Base-by-base conservation (phyloP, 257 asterid genomes). In the Plantago ovata region DNA sequence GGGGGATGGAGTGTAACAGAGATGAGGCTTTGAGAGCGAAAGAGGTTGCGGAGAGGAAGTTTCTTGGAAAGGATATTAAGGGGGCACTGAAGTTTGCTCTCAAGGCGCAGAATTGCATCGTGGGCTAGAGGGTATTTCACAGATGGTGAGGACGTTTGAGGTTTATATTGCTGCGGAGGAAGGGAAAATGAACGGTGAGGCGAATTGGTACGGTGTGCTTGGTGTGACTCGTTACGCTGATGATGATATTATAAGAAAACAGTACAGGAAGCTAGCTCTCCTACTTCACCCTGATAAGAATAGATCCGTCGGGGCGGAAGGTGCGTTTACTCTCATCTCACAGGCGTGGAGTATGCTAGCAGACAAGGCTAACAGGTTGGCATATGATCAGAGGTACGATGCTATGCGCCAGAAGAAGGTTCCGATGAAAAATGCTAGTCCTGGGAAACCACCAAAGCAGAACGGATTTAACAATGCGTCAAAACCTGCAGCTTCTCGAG, bases 201-300 rank as follows among this genome's bases (percentile, higher is more conserved):
- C 75, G 12, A 81, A 86, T 64, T 83, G 87, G 85, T 86, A 86
- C 36, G 85, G 86, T 39, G 85, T 81, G 58, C 89, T 86, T 16
- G 93, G 93, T 39, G 77, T 83, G 65, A 81, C 79, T 38, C 95
- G 83, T 53, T 48, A 72, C 20, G 81, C 87, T 52, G 93, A 86
- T 67, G 95, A 83, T 12, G 84, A 79, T 21, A 66, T 79, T 0
- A 74, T 86, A 53, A 74, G 81, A 21, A 86, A 79, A 68, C 95
- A 83, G 73, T 86, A 75, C 39, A 66, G 93, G 58, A 83, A 77
- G 73, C 72, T 86, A 13, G 93, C 89, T 48, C 89, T 86, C 55
- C 63, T 73, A 32, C 86, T 86, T 69, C 95, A 86, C 72, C 95
- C 95, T 22, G 93, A 86, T 77, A 86, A 86, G 68, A 86, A 86